Evolutionary conservation across 768 basidiomycete genomes (phyloP).

Genomic region (Suillus cothurnatus): DNA sequence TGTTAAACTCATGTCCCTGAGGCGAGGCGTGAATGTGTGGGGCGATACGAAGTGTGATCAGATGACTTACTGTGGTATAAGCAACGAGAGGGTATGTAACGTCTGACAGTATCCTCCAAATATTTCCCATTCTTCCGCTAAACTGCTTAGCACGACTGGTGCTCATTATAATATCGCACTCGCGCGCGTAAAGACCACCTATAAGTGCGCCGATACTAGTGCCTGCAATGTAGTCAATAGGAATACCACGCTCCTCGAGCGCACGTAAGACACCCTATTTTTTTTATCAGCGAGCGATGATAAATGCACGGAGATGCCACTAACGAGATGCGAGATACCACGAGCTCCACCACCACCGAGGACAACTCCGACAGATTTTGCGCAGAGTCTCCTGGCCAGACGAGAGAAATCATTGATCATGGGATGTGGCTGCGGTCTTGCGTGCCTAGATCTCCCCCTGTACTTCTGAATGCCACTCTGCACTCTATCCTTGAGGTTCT

Average conservation of each 20-base stretch:
- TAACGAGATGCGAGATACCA: constrained; percentile 72
- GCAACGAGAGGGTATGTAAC: constrained; percentile 81
- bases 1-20: constrained; percentile 93
- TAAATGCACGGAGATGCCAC: constrained; percentile 28
- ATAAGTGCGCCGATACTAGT: constrained; percentile 93
- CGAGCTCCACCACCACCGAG: constrained; percentile 98
- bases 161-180: constrained; percentile 87
- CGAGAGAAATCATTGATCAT: constrained; percentile 92
- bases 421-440: constrained; percentile 73
- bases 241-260: constrained; percentile 88
- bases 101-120: constrained; percentile 93
- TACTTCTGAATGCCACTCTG: constrained; percentile 89
- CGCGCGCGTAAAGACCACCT: constrained; percentile 92
- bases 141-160: constrained; percentile 90
- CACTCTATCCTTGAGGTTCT: constrained; percentile 90
- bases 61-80: constrained; percentile 63
- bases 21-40: constrained; percentile 10
- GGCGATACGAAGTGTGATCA: constrained; percentile 9
- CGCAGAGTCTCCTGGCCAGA: constrained; percentile 88
- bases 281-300: constrained; percentile 10
- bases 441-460: constrained; percentile 61
- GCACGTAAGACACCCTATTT: constrained; percentile 88
- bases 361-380: constrained; percentile 90
- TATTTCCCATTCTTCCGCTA: constrained; percentile 87
- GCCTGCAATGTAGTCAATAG: constrained; percentile 93